These are phyloP conservation scores for Cercospora zeina DNA, from an alignment of 2,329 filamentous ascomycete genomes.

Conservation along the genomic window DNA sequence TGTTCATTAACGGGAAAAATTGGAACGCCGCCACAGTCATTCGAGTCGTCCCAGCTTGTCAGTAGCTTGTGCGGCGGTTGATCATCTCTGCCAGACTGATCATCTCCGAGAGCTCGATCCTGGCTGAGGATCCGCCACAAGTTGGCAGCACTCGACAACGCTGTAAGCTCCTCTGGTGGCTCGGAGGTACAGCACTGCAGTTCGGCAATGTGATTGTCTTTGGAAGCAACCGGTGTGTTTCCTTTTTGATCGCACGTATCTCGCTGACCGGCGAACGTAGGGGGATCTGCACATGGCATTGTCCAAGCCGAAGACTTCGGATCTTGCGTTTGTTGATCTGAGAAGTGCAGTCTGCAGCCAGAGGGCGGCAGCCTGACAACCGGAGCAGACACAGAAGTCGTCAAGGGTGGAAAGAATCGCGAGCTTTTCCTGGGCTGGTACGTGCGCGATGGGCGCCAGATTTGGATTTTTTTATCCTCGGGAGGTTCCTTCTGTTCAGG, in stretches of 20 bases:
- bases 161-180: neutral
- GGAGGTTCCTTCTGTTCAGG: constrained; percentile 26
- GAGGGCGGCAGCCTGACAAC: constrained; percentile 31
- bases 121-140: constrained; percentile 35
- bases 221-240: neutral
- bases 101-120: neutral
- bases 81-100: neutral
- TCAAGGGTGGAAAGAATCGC: constrained; percentile 35
- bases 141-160: constrained; percentile 29
- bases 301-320: constrained; percentile 9
- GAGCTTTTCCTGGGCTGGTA: constrained; percentile 32
- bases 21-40: constrained; percentile 16
- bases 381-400: constrained; percentile 23
- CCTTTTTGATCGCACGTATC: neutral
- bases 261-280: neutral
- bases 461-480: neutral
- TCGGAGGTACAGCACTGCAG: neutral
- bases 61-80: neutral
- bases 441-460: neutral
- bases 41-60: constrained; percentile 8
- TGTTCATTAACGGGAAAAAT: neutral
- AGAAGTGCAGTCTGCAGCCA: constrained; percentile 28
- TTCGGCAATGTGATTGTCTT: neutral
- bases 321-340: constrained; percentile 23
- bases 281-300: neutral